Conservation (phyloP, 495 filamentous ascomycete genomes). For the Hypoxylon subgilvum region DNA sequence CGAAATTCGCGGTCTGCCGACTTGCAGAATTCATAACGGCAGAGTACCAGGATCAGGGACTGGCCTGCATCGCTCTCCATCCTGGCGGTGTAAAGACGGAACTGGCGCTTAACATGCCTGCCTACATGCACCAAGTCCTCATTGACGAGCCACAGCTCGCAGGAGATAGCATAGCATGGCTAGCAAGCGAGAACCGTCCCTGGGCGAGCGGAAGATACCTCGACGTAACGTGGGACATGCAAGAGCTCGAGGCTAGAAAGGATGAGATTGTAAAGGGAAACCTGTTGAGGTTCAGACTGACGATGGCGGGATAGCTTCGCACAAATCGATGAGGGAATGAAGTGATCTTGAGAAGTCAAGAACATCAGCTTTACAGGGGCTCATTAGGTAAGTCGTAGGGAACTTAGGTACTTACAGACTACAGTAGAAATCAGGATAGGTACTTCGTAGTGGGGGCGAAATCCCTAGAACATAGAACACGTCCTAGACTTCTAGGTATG, state of each 20-base stretch:
- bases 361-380: too few relatives aligned
- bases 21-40: slow-evolving; percentile 52
- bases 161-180: slow-evolving; percentile 47
- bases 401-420: too few relatives aligned
- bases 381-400: too few relatives aligned
- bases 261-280: slow-evolving; percentile 52
- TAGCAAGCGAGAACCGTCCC: slow-evolving; percentile 42
- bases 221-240: slow-evolving; percentile 55
- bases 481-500: too few relatives aligned
- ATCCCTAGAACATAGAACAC: too few relatives aligned
- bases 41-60: slow-evolving; percentile 51
- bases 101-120: slow-evolving; percentile 38
- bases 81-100: slow-evolving; percentile 55
- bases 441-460: too few relatives aligned
- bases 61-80: slow-evolving; percentile 51
- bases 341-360: too few relatives aligned
- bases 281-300: slow-evolving; percentile 53
- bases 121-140: slow-evolving; percentile 19
- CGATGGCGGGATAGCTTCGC: slow-evolving; percentile 3
- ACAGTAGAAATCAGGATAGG: too few relatives aligned
- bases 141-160: slow-evolving; percentile 47
- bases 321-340: neutral
- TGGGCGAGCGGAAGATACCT: slow-evolving; percentile 52
- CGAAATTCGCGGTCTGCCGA: slow-evolving; percentile 50
- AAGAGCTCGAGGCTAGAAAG: slow-evolving; percentile 52